Base-by-base conservation (phyloP, 1,284 basidiomycete species). In the Cutaneotrichosporon cutaneum region DNA sequence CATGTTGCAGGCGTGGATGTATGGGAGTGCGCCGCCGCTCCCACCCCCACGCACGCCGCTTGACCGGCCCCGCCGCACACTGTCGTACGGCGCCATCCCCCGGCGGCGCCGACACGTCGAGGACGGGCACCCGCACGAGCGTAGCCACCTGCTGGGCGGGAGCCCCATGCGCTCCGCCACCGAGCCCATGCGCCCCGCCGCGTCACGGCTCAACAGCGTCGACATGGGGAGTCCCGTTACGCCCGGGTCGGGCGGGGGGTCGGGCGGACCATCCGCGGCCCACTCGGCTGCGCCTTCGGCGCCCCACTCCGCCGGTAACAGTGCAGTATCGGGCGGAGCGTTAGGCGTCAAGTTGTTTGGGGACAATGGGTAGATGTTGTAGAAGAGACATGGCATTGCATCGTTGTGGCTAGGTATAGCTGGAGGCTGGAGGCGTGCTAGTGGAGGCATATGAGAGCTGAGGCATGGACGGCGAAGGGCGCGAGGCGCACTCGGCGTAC, bases 1-100 rank as follows among this genome's bases (percentile, higher is more conserved):
- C 72, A 84, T 90, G 68, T 71, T 82, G 11, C 89, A 90, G 73
- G 83, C 82, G 11, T 77, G 83, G 63, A 69, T 87, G 5, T 88
- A 87, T 65, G 82, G 79, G 59, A 80, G 67, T 36, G 72, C 73
- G 52, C 70, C 70, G 8, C 78, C 78, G 0, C 56, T 75, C 16
- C 65, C 65, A 2, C 60, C 59, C 18, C 67, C 61, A 14, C 59
- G 60, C 22, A 66, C 60, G 21, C 62, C 60, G n/a, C 61, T 54
- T 8, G 68, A 65, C 24, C 58, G 56, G 10, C 61, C 61, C 50
- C 33, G 63, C 39, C 56, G 64, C 16, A 54, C 58, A 5, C 64
- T 63, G 36, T 54, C 53, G 8, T 61, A 59, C 58, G 60, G 54
- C 24, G 51, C 57, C 39, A 11, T 50, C 24, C n/a, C 26, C 21